Evolutionary conservation across 371 early-diverging fungal species (phyloP).

Genomic region (Aphelidium insulamus): DNA sequence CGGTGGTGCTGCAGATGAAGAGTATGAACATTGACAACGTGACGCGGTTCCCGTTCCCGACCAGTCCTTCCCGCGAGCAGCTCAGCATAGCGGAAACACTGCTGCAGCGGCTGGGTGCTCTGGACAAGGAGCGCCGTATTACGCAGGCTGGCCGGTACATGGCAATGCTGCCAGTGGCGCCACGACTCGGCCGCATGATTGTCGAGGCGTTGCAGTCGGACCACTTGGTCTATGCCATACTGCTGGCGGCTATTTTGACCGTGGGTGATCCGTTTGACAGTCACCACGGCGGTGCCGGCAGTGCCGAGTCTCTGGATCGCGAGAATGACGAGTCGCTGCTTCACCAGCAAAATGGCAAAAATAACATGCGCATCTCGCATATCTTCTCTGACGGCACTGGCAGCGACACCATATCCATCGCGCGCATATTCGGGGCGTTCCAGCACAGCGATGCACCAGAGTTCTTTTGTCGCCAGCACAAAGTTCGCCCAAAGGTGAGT

Average conservation of each 20-base stretch:
- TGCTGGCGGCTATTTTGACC: conserved; percentile 69
- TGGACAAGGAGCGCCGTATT: conserved; percentile 33
- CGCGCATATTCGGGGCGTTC: too few relatives aligned
- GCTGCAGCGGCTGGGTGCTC: conserved; percentile 45
- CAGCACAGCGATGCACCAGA: too few relatives aligned
- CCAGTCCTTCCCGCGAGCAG: conserved; percentile 40
- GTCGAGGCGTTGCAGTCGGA: conserved; percentile 59
- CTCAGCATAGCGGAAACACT: conserved; percentile 46
- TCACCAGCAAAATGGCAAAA: too few relatives aligned
- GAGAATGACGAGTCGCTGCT: too few relatives aligned
- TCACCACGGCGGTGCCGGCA: too few relatives aligned
- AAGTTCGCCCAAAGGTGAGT: too few relatives aligned
- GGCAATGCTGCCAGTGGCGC: conserved; percentile 79
- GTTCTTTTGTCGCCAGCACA: too few relatives aligned
- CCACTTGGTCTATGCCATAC: conserved; percentile 64
- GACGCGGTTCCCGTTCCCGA: conserved; percentile 88
- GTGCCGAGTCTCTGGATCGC: too few relatives aligned
- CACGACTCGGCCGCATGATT: conserved; percentile 84
- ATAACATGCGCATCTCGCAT: too few relatives aligned
- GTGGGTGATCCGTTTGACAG: conserved; percentile 68
- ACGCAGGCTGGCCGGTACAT: conserved; percentile 77
- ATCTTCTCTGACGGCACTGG: too few relatives aligned
- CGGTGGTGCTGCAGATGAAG: conserved; percentile 84
- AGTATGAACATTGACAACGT: conserved; percentile 84
- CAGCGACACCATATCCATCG: too few relatives aligned